Percentiles rank a stretch among this genome's conserved stretches.
Conservation (phyloP, 345 rosid species). For the rapeseed (Brassica napus) region DNA sequence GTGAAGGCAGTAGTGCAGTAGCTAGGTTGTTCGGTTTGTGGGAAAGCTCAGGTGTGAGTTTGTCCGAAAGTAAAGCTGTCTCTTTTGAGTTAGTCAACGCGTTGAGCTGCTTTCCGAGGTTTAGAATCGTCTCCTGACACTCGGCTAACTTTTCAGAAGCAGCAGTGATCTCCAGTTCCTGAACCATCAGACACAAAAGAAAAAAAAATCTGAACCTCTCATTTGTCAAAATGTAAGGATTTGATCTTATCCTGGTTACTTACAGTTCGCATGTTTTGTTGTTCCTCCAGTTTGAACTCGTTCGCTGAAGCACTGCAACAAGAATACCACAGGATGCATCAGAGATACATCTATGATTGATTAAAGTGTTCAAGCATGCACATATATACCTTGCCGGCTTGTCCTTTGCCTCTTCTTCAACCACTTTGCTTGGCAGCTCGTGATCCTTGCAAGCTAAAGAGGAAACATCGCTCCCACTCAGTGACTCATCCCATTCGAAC, state of each 20-base stretch:
- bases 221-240: slow-evolving; percentile 7
- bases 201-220: background rate
- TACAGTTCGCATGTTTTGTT: slow-evolving; percentile 59
- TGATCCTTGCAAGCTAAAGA: slow-evolving; percentile 25
- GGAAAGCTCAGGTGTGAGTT: slow-evolving; percentile 45
- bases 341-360: slow-evolving; percentile 17
- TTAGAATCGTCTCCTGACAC: slow-evolving; percentile 84
- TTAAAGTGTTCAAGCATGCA: slow-evolving; percentile 38
- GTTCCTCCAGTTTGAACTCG: slow-evolving; percentile 50
- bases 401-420: slow-evolving; percentile 40
- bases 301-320: slow-evolving; percentile 54
- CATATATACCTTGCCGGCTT: slow-evolving; percentile 26
- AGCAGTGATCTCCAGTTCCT: slow-evolving; percentile 84
- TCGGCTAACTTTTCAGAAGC: slow-evolving; percentile 94
- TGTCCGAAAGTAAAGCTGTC: slow-evolving; percentile 53
- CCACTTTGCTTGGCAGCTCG: slow-evolving; percentile 36
- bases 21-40: slow-evolving; percentile 13
- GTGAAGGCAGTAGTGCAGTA: slow-evolving; percentile 30
- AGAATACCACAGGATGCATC: slow-evolving; percentile 27
- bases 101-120: slow-evolving; percentile 86
- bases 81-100: slow-evolving; percentile 72
- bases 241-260: slow-evolving; percentile 47
- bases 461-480: slow-evolving; percentile 55
- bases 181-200: slow-evolving; percentile 30
- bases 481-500: slow-evolving; percentile 65